Evolutionary conservation across 2,329 filamentous ascomycete genomes (phyloP).

Genomic region (Ophiostoma pallidulum): DNA sequence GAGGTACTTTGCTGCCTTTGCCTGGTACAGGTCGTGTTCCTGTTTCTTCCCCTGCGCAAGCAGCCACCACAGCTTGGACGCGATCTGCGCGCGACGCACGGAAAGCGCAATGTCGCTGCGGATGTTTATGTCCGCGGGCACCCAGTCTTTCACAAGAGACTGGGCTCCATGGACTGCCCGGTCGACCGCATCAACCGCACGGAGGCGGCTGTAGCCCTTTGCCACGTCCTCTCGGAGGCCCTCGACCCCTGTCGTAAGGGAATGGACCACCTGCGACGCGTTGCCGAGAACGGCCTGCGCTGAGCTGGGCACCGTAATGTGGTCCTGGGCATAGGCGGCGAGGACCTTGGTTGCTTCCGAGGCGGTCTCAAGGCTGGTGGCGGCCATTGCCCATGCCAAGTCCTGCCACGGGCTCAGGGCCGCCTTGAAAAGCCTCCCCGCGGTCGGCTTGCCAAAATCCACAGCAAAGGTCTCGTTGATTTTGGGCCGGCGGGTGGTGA

Average conservation of each 20-base stretch:
- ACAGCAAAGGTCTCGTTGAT: constrained; percentile 52
- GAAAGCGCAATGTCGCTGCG: constrained; percentile 1
- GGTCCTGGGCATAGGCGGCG: constrained; percentile 14
- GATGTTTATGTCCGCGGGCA: neutral
- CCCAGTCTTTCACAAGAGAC: neutral
- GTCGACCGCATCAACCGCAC: neutral
- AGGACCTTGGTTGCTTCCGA: neutral
- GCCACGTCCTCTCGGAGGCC: neutral
- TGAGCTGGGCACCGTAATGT: neutral
- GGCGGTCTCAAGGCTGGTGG: constrained; percentile 28
- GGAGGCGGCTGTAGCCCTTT: neutral
- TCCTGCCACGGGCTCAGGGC: constrained; percentile 31
- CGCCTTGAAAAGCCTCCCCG: constrained; percentile 35
- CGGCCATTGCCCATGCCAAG: constrained; percentile 33
- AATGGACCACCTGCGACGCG: neutral
- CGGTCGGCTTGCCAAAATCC: constrained; percentile 44
- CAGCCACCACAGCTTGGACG: constrained; percentile 18
- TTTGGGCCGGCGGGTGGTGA: constrained; percentile 49
- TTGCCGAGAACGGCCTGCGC: neutral
- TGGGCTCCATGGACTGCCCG: constrained; percentile 23
- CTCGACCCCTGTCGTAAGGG: neutral
- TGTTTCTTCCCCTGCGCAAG: constrained; percentile 12
- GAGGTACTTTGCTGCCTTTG: constrained; percentile 11
- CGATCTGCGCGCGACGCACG: constrained; percentile 15
- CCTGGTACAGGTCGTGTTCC: constrained; percentile 13